Evolutionary conservation across 192 early-diverging fungal genomes (phyloP).

Genomic region (Spizellomyces sp.): DNA sequence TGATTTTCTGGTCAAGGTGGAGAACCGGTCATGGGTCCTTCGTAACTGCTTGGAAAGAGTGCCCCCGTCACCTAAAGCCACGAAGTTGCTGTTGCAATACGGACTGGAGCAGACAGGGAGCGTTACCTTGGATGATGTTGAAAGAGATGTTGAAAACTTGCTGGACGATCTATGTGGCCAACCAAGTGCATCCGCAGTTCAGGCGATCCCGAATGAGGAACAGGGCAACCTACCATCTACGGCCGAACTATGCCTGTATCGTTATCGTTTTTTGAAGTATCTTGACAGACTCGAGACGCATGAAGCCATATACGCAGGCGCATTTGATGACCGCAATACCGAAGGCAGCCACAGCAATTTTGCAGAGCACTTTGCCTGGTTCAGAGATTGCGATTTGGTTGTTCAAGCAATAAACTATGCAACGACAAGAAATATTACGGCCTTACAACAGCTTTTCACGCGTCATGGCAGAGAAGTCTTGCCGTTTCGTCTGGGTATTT

Average conservation of each 20-base stretch:
- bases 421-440: slow-evolving; percentile 54
- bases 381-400: slow-evolving; percentile 66
- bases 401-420: slow-evolving; percentile 62
- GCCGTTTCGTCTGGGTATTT: slow-evolving; percentile 63
- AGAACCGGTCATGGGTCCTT: slow-evolving; percentile 65
- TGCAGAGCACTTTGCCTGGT: slow-evolving; percentile 50
- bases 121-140: slow-evolving; percentile 45
- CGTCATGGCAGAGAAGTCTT: slow-evolving; percentile 60
- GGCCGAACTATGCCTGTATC: slow-evolving; percentile 44
- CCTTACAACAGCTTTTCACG: slow-evolving; percentile 61
- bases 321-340: slow-evolving; percentile 15
- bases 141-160: slow-evolving; percentile 36
- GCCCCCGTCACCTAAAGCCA: slow-evolving; percentile 31
- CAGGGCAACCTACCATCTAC: slow-evolving; percentile 9
- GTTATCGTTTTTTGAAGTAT: slow-evolving; percentile 61
- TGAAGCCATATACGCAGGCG: slow-evolving; percentile 50
- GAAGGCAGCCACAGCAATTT: slow-evolving; percentile 29
- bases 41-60: slow-evolving; percentile 47
- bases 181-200: not conserved
- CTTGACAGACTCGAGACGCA: slow-evolving; percentile 65
- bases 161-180: slow-evolving; percentile 11
- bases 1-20: slow-evolving; percentile 49
- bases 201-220: not conserved
- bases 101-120: slow-evolving; percentile 56
- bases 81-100: slow-evolving; percentile 50